These are phyloP conservation scores for Ceratocystis variospora DNA, from an alignment of 2,329 filamentous ascomycete species.

Conservation along the genomic window DNA sequence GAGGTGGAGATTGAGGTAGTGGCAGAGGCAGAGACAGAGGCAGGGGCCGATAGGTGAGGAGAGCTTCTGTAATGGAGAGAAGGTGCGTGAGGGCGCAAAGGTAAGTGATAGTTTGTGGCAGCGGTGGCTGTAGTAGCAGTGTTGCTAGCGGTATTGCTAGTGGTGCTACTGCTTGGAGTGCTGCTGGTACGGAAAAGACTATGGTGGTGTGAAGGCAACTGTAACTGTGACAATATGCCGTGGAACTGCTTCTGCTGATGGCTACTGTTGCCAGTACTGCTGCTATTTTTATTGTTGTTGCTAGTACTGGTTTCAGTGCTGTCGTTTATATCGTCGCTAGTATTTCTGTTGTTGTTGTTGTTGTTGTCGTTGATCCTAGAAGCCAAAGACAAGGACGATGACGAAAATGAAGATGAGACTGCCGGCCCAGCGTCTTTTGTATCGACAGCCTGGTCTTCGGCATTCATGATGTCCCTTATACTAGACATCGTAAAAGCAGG, in stretches of 20 bases:
- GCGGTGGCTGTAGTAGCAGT: not conserved
- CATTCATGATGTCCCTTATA: conserved; percentile 19
- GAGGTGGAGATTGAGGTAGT: not conserved
- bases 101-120: not conserved
- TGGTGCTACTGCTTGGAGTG: not conserved
- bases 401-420: conserved; percentile 12
- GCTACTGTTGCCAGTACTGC: too few species aligned
- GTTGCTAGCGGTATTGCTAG: not conserved
- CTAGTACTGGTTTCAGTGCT: not conserved
- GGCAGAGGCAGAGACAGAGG: not conserved
- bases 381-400: conserved; percentile 7
- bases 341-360: conserved; percentile 3
- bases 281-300: too few species aligned
- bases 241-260: too few species aligned
- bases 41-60: too few species aligned
- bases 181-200: too few species aligned
- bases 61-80: too few species aligned
- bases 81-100: too few species aligned
- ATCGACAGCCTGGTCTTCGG: conserved; percentile 14
- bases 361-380: not conserved
- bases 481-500: conserved; percentile 14
- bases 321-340: not conserved
- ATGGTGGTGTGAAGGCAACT: too few species aligned
- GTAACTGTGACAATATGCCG: too few species aligned
- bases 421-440: conserved; percentile 13